Evolutionary conservation across 2,329 filamentous ascomycete species (phyloP).

Genomic region (Chalaropsis thielavioides): DNA sequence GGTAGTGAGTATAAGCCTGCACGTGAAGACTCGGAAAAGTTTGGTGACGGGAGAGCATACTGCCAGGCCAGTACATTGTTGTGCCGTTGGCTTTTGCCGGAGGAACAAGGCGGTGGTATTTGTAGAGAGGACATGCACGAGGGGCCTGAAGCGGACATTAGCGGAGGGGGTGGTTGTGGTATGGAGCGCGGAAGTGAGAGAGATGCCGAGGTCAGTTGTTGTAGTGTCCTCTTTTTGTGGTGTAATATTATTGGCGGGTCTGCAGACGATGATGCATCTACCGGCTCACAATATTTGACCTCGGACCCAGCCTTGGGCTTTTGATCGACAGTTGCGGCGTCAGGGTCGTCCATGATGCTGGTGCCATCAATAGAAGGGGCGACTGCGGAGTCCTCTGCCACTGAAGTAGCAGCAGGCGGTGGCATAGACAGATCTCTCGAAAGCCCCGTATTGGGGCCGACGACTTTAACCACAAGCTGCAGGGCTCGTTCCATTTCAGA

Average conservation of each 20-base stretch:
- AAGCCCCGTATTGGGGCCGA: neutral
- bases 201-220: neutral
- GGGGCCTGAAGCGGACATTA: neutral
- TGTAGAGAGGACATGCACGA: neutral
- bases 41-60: conserved; percentile 12
- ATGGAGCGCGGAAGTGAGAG: neutral
- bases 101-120: neutral
- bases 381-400: neutral
- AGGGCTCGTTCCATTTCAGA: conserved; percentile 16
- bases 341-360: neutral
- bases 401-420: neutral
- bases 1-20: conserved; percentile 1
- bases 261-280: neutral
- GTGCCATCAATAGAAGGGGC: neutral
- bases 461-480: conserved; percentile 11
- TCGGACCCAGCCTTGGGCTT: neutral
- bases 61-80: conserved; percentile 13
- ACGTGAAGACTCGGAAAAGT: conserved; percentile 4
- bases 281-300: neutral
- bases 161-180: neutral
- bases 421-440: neutral
- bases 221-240: neutral
- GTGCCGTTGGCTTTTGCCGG: neutral
- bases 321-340: neutral
- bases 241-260: neutral